Percentiles rank a stretch among this genome's conserved stretches.
Evolutionary conservation across 2,329 filamentous ascomycete genomes (phyloP).

Genomic region (Clonostachys chloroleuca): DNA sequence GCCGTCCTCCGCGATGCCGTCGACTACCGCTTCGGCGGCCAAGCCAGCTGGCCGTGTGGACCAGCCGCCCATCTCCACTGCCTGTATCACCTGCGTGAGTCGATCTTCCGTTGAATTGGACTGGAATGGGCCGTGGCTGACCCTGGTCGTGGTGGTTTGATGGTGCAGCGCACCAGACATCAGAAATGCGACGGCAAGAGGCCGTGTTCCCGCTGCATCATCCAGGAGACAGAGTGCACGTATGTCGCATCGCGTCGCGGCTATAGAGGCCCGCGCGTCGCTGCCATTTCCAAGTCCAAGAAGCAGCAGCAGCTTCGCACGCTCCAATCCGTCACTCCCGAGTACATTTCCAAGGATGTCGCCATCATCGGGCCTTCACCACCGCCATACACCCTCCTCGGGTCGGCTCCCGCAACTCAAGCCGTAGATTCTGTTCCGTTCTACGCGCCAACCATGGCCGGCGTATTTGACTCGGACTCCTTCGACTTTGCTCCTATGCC

Average conservation of each 20-base stretch:
- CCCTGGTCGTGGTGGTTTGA: too few relatives aligned
- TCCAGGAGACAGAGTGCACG: conserved; percentile 56
- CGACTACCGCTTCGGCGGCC: too few relatives aligned
- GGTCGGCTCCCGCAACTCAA: not conserved
- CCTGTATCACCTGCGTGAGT: too few relatives aligned
- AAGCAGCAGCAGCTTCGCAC: not conserved
- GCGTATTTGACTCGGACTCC: not conserved
- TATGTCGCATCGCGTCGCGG: conserved; percentile 73
- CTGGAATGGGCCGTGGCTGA: too few relatives aligned
- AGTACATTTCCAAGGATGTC: not conserved
- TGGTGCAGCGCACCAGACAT: conserved; percentile 56
- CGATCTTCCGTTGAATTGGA: too few relatives aligned
- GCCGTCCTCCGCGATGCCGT: too few relatives aligned
- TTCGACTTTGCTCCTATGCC: too few relatives aligned
- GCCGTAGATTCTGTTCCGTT: not conserved
- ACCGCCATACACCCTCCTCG: not conserved
- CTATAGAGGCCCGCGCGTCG: conserved; percentile 56
- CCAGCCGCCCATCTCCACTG: too few relatives aligned
- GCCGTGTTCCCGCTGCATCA: conserved; percentile 65
- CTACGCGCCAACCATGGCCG: not conserved
- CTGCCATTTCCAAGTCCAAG: conserved; percentile 31
- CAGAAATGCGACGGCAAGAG: conserved; percentile 70
- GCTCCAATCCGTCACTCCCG: not conserved
- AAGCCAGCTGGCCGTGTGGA: too few relatives aligned
- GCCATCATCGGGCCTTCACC: not conserved